Evolutionary conservation across 352 stramenopile genomes (phyloP).

Genomic region (Peronospora tabacina): DNA sequence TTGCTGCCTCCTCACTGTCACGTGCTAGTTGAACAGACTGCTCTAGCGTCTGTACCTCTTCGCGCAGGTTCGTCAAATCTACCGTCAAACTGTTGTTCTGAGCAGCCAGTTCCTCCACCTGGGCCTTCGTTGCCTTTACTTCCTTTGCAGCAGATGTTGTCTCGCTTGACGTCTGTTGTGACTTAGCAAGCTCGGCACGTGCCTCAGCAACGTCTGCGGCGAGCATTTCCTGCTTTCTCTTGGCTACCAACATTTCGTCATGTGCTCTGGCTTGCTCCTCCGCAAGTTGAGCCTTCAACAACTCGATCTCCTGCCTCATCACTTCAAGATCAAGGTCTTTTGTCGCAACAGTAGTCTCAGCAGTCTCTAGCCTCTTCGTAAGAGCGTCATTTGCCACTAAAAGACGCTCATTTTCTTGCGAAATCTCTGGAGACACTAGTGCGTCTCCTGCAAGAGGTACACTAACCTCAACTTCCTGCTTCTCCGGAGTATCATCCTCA

Average conservation of each 20-base stretch:
- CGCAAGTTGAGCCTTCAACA: constrained; percentile 28
- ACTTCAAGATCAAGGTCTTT: constrained; percentile 36
- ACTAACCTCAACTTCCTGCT: constrained; percentile 8
- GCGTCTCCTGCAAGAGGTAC: constrained; percentile 1
- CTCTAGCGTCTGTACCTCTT: constrained; percentile 40
- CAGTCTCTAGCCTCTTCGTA: constrained; percentile 25
- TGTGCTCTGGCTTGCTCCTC: constrained; percentile 23
- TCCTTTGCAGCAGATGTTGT: constrained; percentile 17
- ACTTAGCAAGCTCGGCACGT: constrained; percentile 19
- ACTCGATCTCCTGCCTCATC: constrained; percentile 31
- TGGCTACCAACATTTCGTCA: constrained; percentile 16
- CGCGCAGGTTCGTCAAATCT: constrained; percentile 31
- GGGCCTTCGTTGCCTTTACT: constrained; percentile 20
- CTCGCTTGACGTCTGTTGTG: constrained; percentile 14
- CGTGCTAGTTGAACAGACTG: constrained; percentile 38
- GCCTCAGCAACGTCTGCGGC: constrained; percentile 15
- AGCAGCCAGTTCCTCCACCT: constrained; percentile 21
- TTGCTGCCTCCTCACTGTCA: constrained; percentile 63
- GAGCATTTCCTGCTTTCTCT: constrained; percentile 25
- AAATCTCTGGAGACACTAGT: constrained; percentile 21
- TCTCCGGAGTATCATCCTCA: constrained; percentile 21
- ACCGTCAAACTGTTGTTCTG: constrained; percentile 26
- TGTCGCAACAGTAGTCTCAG: constrained; percentile 16
- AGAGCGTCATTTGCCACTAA: constrained; percentile 35
- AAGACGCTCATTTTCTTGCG: constrained; percentile 39